Evolutionary conservation across 2,329 filamentous ascomycete genomes (phyloP), one percentile per base, ranked within the genome.

Genomic region (Phoma sp.): DNA sequence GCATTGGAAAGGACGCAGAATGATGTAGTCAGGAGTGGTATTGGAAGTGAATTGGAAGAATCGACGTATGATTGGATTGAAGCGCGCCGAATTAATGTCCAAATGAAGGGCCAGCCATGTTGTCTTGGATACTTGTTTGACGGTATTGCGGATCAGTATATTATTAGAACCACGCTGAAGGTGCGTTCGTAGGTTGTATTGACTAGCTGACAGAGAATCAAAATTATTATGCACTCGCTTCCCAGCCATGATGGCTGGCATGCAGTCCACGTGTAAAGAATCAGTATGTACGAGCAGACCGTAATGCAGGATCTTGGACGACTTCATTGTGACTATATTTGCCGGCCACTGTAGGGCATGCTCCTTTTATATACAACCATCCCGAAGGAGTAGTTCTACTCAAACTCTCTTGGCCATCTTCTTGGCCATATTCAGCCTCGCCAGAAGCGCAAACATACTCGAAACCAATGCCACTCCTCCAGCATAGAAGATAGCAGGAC

Each of bases 401-500:
- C 32, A 56, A 7, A 50, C 53, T 11, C 53, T 30, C 20, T 42
- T 56, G 3, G 28, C 42, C n/a, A 56, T 15, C 36, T 56, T 46
- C 26, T 42, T 56, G 20, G 53, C 34, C 18, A 56, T 51, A 4
- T 56, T 23, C 20, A 56, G 14, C 5, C 53, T 36, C 5, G 42
- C 47, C 30, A 38, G 23, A 7, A 51, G 26, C 25, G 47, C 53
- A 23, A 50, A 56, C 17, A 50, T 25, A 15, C 53, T 56, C 25
- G 53, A 56, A 6, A 42, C 32, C 21, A 56, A 33, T 5, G 53
- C 48, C 3, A 66, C 52, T 21, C 63, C 65, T 12, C 66, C 65
- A 39, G 68, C 67, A 47, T 69, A 71, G 38, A 69, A 67, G 12
- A 69, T 71, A 3, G 66, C 66, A 15, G 67, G 65, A 6, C 64